These are phyloP conservation scores for Flaveria sonorensis DNA, from an alignment of 129 eudicot species.

Conservation along the genomic window DNA sequence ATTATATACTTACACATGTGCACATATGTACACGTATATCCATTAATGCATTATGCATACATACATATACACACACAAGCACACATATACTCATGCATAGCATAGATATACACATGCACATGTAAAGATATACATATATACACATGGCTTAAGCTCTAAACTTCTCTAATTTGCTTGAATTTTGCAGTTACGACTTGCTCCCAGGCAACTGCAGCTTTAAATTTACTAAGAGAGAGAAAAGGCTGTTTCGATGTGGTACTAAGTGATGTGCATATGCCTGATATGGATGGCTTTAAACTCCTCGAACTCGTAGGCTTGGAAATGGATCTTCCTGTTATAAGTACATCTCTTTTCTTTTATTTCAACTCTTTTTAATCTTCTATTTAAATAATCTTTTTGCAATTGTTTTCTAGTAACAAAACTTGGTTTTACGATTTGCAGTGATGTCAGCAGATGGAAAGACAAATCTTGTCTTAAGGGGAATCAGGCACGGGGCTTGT, in stretches of 20 bases:
- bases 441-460: constrained; percentile 91
- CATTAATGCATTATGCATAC: background rate
- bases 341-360: constrained; percentile 39
- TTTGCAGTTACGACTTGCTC: constrained; percentile 71
- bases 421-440: constrained; percentile 31
- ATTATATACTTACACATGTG: background rate
- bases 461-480: constrained; percentile 64
- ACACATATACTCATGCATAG: no score
- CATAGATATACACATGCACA: no score
- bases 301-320: constrained; percentile 80
- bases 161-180: background rate
- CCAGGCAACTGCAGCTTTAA: constrained; percentile 65
- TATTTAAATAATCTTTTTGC: background rate
- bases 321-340: constrained; percentile 86
- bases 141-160: background rate
- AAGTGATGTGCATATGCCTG: constrained; percentile 86
- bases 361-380: background rate
- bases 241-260: constrained; percentile 64
- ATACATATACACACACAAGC: background rate
- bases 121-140: background rate
- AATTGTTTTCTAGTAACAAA: constrained; percentile 15
- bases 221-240: constrained; percentile 63
- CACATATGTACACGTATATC: background rate
- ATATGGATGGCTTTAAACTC: constrained; percentile 82
- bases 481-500: constrained; percentile 80